Percentiles rank a stretch among this genome's conserved stretches.
These are phyloP conservation scores for Neopestalotiopsis rosae DNA, from an alignment of 2,329 filamentous ascomycete species.

Conservation along the genomic window DNA sequence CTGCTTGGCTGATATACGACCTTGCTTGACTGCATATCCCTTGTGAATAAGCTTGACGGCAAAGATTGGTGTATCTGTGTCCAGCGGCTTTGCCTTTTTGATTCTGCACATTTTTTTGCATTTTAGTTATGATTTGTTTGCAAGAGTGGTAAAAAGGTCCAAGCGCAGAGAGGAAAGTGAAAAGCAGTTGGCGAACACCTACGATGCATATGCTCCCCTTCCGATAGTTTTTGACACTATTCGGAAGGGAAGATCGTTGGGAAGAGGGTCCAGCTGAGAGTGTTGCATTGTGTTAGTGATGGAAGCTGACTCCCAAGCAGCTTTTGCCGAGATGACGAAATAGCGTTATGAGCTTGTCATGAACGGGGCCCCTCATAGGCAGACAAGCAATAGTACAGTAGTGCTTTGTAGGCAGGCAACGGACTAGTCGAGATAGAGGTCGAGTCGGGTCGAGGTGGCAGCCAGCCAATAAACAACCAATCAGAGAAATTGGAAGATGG, in stretches of 20 bases:
- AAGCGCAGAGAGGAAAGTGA: slow-evolving; percentile 24
- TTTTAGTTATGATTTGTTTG: slow-evolving; percentile 21
- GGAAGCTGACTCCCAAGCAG: background rate
- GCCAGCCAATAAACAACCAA: background rate
- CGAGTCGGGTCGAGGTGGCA: background rate
- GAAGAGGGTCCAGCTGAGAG: slow-evolving; percentile 89
- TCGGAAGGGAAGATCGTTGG: slow-evolving; percentile 85
- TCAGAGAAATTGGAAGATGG: background rate
- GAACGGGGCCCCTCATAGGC: background rate
- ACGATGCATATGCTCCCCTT: slow-evolving; percentile 97
- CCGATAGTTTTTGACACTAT: slow-evolving; percentile 97
- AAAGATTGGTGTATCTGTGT: slow-evolving; percentile 76
- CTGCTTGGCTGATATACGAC: slow-evolving; percentile 87
- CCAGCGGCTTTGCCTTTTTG: slow-evolving; percentile 86
- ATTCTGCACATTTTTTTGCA: slow-evolving; percentile 60
- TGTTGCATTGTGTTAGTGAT: slow-evolving; percentile 57
- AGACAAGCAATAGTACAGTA: background rate
- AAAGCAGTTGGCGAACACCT: slow-evolving; percentile 36
- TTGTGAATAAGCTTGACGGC: slow-evolving; percentile 99
- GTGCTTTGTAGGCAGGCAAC: background rate
- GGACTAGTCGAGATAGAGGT: background rate
- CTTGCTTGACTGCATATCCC: slow-evolving; percentile 87
- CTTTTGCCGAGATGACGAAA: slow-evolving; percentile 2
- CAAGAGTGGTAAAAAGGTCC: background rate
- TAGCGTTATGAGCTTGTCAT: background rate